Percentiles rank a stretch among this genome's conserved stretches.
These are phyloP conservation scores for Yarrowia divulgata DNA, from an alignment of 805 yeast genomes.

Conservation along the genomic window DNA sequence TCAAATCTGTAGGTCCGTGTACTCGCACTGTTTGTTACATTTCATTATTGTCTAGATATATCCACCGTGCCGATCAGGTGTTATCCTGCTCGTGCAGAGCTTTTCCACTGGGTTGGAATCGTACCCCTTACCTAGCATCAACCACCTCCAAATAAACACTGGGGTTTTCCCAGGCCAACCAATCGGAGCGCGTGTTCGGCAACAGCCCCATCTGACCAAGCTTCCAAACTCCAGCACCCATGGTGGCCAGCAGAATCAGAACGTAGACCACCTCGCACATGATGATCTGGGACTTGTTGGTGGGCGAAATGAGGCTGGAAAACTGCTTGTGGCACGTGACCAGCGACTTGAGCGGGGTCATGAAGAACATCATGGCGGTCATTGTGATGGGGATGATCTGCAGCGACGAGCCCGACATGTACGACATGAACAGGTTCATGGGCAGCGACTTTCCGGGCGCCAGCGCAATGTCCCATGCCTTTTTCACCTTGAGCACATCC, in stretches of 20 bases:
- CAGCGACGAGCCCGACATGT: slow-evolving; percentile 88
- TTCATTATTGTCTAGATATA: no score
- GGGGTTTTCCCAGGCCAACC: slow-evolving; percentile 82
- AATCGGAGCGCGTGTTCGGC: slow-evolving; percentile 86
- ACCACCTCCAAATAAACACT: slow-evolving; percentile 15
- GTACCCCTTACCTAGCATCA: slow-evolving; percentile 5
- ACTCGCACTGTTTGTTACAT: no score
- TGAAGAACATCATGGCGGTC: slow-evolving; percentile 79
- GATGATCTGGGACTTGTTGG: slow-evolving; percentile 46
- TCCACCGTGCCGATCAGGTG: no score
- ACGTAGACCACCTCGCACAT: slow-evolving; percentile 59
- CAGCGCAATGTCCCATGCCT: slow-evolving; percentile 86
- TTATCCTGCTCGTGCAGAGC: no score
- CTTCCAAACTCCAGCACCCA: slow-evolving; percentile 84
- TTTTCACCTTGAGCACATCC: slow-evolving; percentile 53
- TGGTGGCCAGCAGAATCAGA: slow-evolving; percentile 58
- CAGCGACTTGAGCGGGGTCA: slow-evolving; percentile 76
- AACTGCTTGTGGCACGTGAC: slow-evolving; percentile 65
- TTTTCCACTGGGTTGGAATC: no score
- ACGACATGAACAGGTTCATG: slow-evolving; percentile 87
- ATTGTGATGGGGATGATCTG: slow-evolving; percentile 92
- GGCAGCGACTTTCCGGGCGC: slow-evolving; percentile 88
- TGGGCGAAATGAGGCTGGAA: slow-evolving; percentile 47
- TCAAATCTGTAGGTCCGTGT: no score
- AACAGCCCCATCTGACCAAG: slow-evolving; percentile 86